These are phyloP conservation scores for Colletotrichum acutatum DNA, from an alignment of 2,329 filamentous ascomycete species.

Conservation along the genomic window DNA sequence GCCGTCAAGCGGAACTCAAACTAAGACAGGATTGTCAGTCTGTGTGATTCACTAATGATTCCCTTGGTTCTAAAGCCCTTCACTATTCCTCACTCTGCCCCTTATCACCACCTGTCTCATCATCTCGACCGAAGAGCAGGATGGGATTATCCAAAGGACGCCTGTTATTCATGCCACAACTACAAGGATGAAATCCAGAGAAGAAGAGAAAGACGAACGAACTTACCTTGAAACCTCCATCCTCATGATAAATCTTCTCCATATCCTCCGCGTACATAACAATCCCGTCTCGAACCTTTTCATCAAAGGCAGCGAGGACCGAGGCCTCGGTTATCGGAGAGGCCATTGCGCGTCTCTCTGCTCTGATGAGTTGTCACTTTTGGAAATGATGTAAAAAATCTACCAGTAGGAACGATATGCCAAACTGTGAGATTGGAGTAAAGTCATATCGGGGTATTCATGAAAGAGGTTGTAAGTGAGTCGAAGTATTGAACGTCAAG, in stretches of 20 bases:
- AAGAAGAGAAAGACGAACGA: not conserved
- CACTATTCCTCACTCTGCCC: not conserved
- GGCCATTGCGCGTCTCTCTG: not conserved
- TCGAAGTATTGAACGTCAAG: no score
- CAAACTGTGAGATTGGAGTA: no score
- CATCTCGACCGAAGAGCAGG: not conserved
- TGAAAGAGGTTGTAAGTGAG: not conserved
- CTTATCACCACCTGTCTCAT: not conserved
- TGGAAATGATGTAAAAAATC: not conserved
- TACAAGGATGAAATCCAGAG: not conserved
- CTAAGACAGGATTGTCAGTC: not conserved
- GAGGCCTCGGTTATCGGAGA: constrained; percentile 9
- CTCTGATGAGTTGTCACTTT: not conserved
- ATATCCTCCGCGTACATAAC: constrained; percentile 24
- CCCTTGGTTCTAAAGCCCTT: not conserved
- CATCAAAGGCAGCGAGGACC: constrained; percentile 19
- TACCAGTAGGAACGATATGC: no score
- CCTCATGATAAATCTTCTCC: constrained; percentile 13
- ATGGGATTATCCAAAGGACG: not conserved
- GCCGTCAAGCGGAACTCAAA: constrained; percentile 31
- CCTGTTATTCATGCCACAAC: no score
- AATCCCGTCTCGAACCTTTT: not conserved
- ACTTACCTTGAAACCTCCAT: constrained; percentile 21
- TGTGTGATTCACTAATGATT: no score
- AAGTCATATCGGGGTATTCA: no score